A percentile compares a stretch with the other conserved stretches of the same genome.
Conservation (phyloP, 495 filamentous ascomycete species). For the Jackrogersella multiformis region DNA sequence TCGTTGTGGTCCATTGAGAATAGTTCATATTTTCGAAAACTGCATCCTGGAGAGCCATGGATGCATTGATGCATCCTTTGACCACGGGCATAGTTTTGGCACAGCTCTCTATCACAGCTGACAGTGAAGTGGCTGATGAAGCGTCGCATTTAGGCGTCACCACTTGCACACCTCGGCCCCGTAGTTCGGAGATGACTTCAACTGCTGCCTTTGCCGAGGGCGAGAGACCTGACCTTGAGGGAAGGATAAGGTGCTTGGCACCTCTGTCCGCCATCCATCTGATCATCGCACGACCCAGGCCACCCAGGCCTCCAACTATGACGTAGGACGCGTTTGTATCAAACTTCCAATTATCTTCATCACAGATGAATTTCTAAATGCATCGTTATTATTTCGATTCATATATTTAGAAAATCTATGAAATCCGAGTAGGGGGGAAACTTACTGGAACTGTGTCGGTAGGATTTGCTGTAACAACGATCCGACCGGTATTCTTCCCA, state of each 20-base stretch:
- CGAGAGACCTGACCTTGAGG: constrained; percentile 52
- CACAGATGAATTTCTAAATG: constrained; percentile 53
- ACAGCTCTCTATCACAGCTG: constrained; percentile 20
- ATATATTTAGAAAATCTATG: no score
- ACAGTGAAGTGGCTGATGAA: constrained; percentile 17
- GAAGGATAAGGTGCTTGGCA: constrained; percentile 29
- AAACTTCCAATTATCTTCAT: constrained; percentile 39
- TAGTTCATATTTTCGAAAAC: constrained; percentile 55
- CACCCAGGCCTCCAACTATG: constrained; percentile 42
- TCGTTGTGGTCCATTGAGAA: constrained; percentile 45
- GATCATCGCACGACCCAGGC: constrained; percentile 22
- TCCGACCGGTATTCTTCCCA: constrained; percentile 31
- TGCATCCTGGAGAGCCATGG: constrained; percentile 55
- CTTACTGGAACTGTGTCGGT: neutral
- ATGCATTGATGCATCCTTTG: constrained; percentile 57
- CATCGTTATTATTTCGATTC: constrained; percentile 49
- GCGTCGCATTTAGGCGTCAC: constrained; percentile 51
- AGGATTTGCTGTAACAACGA: neutral
- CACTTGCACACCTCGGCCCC: constrained; percentile 29
- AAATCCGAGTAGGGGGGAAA: no score
- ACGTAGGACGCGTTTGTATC: constrained; percentile 54
- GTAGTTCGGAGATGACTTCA: constrained; percentile 40
- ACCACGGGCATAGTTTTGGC: constrained; percentile 54
- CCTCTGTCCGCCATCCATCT: constrained; percentile 29
- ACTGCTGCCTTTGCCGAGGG: constrained; percentile 34